These are phyloP conservation scores for Russula emetica DNA, from an alignment of 768 basidiomycete species.

Conservation along the genomic window DNA sequence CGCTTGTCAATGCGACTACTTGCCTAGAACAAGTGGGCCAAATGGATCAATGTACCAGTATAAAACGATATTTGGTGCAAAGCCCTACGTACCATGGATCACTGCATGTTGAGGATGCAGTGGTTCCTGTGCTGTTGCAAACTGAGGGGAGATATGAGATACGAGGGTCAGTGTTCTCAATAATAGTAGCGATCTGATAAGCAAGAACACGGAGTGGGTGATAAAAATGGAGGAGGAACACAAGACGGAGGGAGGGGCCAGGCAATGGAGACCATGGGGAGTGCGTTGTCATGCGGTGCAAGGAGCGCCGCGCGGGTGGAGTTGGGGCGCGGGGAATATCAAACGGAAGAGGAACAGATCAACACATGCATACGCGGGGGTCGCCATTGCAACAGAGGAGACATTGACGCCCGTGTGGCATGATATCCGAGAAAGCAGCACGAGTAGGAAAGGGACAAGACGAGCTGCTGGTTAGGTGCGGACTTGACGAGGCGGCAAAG, in stretches of 20 bases:
- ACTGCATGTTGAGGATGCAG: slow-evolving; percentile 5
- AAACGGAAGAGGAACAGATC: slow-evolving; percentile 12
- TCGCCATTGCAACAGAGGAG: slow-evolving; percentile 25
- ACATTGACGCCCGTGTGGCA: slow-evolving; percentile 16
- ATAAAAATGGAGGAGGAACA: slow-evolving; percentile 1
- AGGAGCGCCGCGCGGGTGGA: slow-evolving; percentile 10
- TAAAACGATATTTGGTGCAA: not conserved
- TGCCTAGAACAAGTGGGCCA: slow-evolving; percentile 20
- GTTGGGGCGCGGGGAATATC: slow-evolving; percentile 15
- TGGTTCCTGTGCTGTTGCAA: slow-evolving; percentile 9
- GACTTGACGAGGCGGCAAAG: not conserved
- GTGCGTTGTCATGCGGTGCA: slow-evolving; percentile 23
- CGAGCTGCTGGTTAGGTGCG: not conserved
- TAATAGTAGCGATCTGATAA: slow-evolving; percentile 9
- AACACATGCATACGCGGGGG: slow-evolving; percentile 1
- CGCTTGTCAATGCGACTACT: slow-evolving; percentile 16
- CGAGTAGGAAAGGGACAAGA: not conserved
- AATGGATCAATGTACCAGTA: slow-evolving; percentile 7
- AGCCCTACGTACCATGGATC: slow-evolving; percentile 19
- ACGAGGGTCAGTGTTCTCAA: slow-evolving; percentile 26
- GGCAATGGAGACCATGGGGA: slow-evolving; percentile 1
- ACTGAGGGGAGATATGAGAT: slow-evolving; percentile 27
- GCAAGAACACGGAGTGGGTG: not conserved
- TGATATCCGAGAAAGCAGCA: not conserved
- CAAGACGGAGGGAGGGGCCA: slow-evolving; percentile 5